Base-by-base conservation (phyloP, 148 eudicot genomes). In the Pouteria glomerata region DNA sequence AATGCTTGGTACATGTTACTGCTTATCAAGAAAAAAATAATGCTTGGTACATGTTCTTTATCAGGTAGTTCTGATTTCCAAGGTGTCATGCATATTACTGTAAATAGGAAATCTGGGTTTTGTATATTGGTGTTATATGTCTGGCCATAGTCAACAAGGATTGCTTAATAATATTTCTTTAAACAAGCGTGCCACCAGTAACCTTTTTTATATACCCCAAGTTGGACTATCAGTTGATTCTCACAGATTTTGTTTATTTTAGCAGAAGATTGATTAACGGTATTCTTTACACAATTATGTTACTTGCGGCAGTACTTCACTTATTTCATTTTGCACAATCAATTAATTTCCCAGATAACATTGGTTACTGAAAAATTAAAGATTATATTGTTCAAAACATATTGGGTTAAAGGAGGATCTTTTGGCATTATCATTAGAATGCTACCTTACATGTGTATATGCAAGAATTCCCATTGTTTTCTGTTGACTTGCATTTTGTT, bases 11-110 rank as follows among this genome's bases (percentile, higher is more conserved):
- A 24, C n/a, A n/a, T n/a, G n/a, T n/a, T n/a, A n/a, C n/a, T n/a
- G n/a, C n/a, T n/a, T n/a, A n/a, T n/a, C n/a, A n/a, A n/a, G n/a
- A n/a, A n/a, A n/a, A n/a, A n/a, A n/a, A n/a, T n/a, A n/a, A n/a
- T n/a, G n/a, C n/a, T n/a, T n/a, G n/a, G n/a, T n/a, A 24, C 8
- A 50, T 68, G 58, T 33, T 50, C 71, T 68, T 48, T 68, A 19
- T 41, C 50, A 45, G 37, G 8, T 67, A 30, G 26, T 68, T 66
- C 23, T 35, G 69, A 19, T 31, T 66, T 29, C 12, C 15, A 16
- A 29, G 18, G 21, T 2, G 30, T 16, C 31, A 19, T n/a, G 27
- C 24, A 34, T 30, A 1, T 47, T 19, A 4, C 23, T 33, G 27
- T 30, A 30, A 23, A 30, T 48, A 48, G 29, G 18, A 48, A 29